These are phyloP conservation scores for Cyclotella sp. DNA, from an alignment of 108 stramenopile species.

Conservation along the genomic window DNA sequence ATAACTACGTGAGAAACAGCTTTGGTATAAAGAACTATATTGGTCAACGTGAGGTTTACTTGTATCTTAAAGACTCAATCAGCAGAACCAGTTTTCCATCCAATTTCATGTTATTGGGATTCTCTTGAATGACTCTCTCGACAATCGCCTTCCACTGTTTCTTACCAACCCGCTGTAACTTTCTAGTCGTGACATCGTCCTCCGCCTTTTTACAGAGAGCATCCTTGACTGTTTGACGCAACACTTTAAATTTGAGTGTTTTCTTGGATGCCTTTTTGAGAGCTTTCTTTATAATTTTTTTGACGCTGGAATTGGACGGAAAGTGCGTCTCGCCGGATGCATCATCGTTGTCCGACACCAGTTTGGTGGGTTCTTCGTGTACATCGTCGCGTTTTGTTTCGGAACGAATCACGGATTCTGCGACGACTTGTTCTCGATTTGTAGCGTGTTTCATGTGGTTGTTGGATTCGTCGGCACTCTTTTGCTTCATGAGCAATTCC, in stretches of 20 bases:
- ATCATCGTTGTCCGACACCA: neutral
- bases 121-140: conserved; percentile 32
- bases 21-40: no score
- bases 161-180: neutral
- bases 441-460: conserved; percentile 28
- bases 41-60: no score
- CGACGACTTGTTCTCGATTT: no score
- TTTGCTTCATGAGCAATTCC: conserved; percentile 64
- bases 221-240: conserved; percentile 60
- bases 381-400: neutral
- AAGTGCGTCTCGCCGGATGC: neutral
- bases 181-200: conserved; percentile 23
- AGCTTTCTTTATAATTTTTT: conserved; percentile 71
- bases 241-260: conserved; percentile 66
- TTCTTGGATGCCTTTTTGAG: conserved; percentile 76
- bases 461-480: conserved; percentile 30
- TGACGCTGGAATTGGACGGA: conserved; percentile 41
- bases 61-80: no score
- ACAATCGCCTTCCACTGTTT: conserved; percentile 16
- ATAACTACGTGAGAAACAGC: no score
- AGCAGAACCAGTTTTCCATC: conserved; percentile 46
- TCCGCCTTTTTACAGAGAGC: conserved; percentile 27
- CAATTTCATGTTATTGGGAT: conserved; percentile 43
- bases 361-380: conserved; percentile 21
- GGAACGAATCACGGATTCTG: no score